Percentiles rank a stretch among this genome's conserved stretches.
These are phyloP conservation scores for Colletotrichum sp. DNA, from an alignment of 2,329 filamentous ascomycete genomes.

Conservation along the genomic window DNA sequence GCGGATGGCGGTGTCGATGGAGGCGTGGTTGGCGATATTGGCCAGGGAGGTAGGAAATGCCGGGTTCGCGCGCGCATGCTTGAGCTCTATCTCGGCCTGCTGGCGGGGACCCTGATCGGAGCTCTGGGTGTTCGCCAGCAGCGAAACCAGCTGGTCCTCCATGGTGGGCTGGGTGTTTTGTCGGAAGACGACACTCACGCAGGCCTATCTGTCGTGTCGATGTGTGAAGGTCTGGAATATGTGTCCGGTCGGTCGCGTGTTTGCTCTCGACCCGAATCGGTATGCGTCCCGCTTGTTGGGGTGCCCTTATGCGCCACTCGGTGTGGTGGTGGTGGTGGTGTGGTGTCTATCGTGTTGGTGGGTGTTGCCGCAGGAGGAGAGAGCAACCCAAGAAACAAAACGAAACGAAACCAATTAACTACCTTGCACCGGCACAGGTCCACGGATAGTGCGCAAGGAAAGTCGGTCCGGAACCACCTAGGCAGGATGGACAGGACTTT, in stretches of 20 bases:
- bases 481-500: not conserved
- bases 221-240: not conserved
- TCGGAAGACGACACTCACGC: not conserved
- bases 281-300: not conserved
- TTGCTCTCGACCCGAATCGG: not conserved
- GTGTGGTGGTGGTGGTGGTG: not conserved
- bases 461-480: not conserved
- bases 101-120: slow-evolving; percentile 78
- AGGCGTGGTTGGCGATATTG: slow-evolving; percentile 78
- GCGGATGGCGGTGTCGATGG: slow-evolving; percentile 75
- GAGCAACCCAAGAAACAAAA: not conserved
- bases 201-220: not conserved
- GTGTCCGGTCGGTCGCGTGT: not conserved
- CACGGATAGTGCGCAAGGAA: not conserved
- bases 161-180: slow-evolving; percentile 52
- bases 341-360: not conserved
- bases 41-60: slow-evolving; percentile 82
- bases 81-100: slow-evolving; percentile 84
- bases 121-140: slow-evolving; percentile 87
- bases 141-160: slow-evolving; percentile 90
- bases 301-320: not conserved
- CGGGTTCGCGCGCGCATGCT: slow-evolving; percentile 69
- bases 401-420: not conserved
- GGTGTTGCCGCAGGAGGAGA: not conserved
- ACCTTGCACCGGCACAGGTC: not conserved